These are phyloP conservation scores for Diaporthe sp. DNA, from an alignment of 2,329 filamentous ascomycete species.

Conservation along the genomic window DNA sequence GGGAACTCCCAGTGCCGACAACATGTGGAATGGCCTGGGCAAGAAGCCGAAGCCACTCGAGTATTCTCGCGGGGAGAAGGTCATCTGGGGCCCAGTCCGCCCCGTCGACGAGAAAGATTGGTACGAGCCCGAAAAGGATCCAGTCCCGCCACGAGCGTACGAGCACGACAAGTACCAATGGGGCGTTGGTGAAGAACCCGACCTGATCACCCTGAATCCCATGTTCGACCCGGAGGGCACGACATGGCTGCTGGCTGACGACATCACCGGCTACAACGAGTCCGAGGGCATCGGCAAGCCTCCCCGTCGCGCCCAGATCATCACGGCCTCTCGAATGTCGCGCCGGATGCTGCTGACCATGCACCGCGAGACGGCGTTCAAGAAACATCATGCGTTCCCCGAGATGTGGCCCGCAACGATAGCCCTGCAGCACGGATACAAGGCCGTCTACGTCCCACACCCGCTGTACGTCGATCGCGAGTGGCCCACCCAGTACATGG, in stretches of 20 bases:
- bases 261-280: conserved; percentile 87
- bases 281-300: conserved; percentile 70
- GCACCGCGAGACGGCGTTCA: conserved; percentile 89
- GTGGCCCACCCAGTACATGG: conserved; percentile 86
- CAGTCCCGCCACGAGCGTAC: conserved; percentile 77
- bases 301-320: conserved; percentile 87
- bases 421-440: conserved; percentile 91
- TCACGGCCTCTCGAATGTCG: conserved; percentile 88
- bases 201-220: conserved; percentile 92
- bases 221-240: conserved; percentile 92
- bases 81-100: conserved; percentile 88
- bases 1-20: conserved; percentile 75
- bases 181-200: conserved; percentile 92
- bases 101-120: conserved; percentile 78
- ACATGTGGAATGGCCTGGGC: conserved; percentile 73
- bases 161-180: conserved; percentile 87
- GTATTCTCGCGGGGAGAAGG: conserved; percentile 64
- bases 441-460: conserved; percentile 92
- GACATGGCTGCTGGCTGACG: conserved; percentile 84
- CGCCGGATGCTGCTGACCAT: conserved; percentile 84
- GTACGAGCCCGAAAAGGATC: conserved; percentile 81
- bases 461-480: conserved; percentile 88
- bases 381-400: conserved; percentile 91
- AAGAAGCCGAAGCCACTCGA: conserved; percentile 54
- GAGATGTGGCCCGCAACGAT: conserved; percentile 96